Evolutionary conservation across 768 basidiomycete genomes (phyloP), one percentile per base, ranked within the genome.

Genomic region (Floccularia luteovirens): DNA sequence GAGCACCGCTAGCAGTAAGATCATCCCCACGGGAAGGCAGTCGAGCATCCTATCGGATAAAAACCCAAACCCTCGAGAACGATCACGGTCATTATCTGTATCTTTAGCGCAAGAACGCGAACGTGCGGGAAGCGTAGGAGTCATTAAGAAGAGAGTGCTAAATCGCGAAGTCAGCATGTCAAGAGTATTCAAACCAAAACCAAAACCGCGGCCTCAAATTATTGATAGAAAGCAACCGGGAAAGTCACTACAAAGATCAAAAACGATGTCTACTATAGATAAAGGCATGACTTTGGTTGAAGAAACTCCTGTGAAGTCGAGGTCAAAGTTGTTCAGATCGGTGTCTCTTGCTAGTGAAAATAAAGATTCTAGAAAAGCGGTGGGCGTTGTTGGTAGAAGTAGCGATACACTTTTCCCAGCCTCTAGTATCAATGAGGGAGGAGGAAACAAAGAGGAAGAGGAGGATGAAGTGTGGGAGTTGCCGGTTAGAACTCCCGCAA

Each of bases 161-260:
- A 77, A 69, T 43, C 70, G 82, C 23, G 83, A 88, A 53, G 67
- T 87, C 46, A 87, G 81, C 59, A 89, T 88, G 85, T 77, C 78
- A 13, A 70, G 82, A 23, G 71, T 61, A 17, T 85, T 86, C 60
- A 84, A 77, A 51, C 61, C 62, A 19, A 67, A 67, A 33, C 59
- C 59, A 41, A 69, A 48, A 42, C 45, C 42, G 43, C 48, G 35
- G 36, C 39, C 5, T 36, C 27, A 43, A 51, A 5, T 27, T 42
- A 44, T 46, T 50, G 45, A 16, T 43, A 49, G 30, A 43, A 43
- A 16, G 36, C 43, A 11, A 39, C 41, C 30, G 28, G 43, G 43
- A 41, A 48, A 40, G 50, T 19, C 32, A 7, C 6, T 34, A 33
- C 6, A 44, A 52, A 46, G 46, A 36, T 22, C 19, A 41, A 52